Evolutionary conservation across 2,329 filamentous ascomycete species (phyloP).

Genomic region (Calonectria fujianensis): DNA sequence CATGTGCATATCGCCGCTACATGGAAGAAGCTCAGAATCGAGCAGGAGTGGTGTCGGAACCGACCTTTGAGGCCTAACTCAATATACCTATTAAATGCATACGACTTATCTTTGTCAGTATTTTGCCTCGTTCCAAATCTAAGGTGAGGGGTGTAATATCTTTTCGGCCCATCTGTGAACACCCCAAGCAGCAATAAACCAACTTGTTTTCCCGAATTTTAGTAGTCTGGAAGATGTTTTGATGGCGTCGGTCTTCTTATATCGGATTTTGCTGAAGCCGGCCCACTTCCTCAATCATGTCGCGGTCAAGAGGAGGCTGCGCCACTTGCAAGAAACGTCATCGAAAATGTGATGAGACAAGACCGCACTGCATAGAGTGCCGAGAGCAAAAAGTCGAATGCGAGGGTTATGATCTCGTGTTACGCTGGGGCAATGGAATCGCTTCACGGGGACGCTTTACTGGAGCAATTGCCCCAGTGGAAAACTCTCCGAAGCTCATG

Average conservation of each 20-base stretch:
- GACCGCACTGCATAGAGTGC: constrained; percentile 42
- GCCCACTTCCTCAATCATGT: constrained; percentile 28
- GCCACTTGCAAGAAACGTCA: constrained; percentile 48
- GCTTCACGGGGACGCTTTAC: constrained; percentile 42
- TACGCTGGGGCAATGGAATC: constrained; percentile 45
- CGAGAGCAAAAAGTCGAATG: constrained; percentile 37
- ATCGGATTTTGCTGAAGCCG: not conserved
- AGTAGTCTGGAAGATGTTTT: not conserved
- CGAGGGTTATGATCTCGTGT: constrained; percentile 41
- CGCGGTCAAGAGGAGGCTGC: constrained; percentile 47
- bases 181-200: not conserved
- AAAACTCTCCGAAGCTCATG: constrained; percentile 36
- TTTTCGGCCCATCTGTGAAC: too few species aligned
- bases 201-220: too few species aligned
- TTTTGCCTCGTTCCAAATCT: not conserved
- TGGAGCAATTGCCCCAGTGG: constrained; percentile 39
- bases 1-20: not conserved
- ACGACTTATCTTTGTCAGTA: not conserved
- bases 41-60: too few species aligned
- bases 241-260: not conserved
- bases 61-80: not conserved
- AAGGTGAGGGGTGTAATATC: not conserved
- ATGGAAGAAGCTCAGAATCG: too few species aligned
- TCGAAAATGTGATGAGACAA: constrained; percentile 49
- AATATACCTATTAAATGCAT: not conserved